Percentiles rank a stretch among this genome's conserved stretches.
Conservation (phyloP, 306 rosid genomes). For the Gynostemma pentaphyllum region DNA sequence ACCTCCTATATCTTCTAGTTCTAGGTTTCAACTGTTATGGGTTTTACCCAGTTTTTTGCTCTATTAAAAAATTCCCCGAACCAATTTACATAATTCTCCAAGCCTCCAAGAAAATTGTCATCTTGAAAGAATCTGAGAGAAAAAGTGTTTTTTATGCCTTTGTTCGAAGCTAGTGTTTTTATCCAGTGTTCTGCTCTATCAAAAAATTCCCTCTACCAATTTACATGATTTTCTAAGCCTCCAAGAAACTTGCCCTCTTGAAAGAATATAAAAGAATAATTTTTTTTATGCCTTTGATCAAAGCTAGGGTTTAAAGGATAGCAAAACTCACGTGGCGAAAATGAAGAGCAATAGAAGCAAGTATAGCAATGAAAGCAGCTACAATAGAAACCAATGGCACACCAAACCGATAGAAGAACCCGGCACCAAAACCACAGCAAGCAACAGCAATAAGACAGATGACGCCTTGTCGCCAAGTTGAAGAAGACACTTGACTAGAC, state of each 20-base stretch:
- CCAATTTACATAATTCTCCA: not conserved
- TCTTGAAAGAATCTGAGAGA: not conserved
- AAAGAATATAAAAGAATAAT: not conserved
- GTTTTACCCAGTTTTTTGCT: not conserved
- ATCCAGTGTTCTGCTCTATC: not conserved
- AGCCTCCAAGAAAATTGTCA: not conserved
- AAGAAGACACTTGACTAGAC: constrained; percentile 31
- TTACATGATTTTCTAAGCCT: not conserved
- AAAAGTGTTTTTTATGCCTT: no score
- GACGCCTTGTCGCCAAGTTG: constrained; percentile 68
- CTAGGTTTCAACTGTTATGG: not conserved
- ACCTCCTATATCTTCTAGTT: not conserved
- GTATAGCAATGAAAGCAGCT: constrained; percentile 34
- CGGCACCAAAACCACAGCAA: constrained; percentile 64
- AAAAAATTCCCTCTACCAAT: not conserved
- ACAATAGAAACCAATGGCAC: constrained; percentile 33
- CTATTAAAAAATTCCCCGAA: not conserved
- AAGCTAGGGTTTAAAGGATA: not conserved
- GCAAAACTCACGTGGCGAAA: constrained; percentile 57
- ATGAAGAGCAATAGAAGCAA: constrained; percentile 47
- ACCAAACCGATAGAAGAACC: constrained; percentile 44
- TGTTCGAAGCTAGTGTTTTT: no score
- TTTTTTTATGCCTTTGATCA: not conserved
- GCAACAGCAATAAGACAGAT: constrained; percentile 56
- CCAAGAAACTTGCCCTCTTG: not conserved